Evolutionary conservation across 2,329 filamentous ascomycete genomes (phyloP).

Genomic region (Venturia asperata): DNA sequence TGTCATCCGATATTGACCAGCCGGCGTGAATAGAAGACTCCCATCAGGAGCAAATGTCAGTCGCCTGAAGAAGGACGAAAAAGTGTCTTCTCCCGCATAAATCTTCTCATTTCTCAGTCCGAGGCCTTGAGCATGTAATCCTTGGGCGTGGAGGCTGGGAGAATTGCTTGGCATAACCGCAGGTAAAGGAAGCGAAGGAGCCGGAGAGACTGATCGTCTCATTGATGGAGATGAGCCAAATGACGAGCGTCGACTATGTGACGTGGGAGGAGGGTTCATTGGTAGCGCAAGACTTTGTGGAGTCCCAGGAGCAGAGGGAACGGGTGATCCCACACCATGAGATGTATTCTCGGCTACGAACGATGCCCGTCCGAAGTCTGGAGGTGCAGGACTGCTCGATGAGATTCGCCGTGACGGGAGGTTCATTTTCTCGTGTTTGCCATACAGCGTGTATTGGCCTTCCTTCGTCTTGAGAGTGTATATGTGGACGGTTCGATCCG

Average conservation of each 20-base stretch:
- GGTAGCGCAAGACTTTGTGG: conserved; percentile 82
- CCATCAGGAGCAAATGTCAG: conserved; percentile 94
- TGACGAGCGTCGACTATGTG: conserved; percentile 88
- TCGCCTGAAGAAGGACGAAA: conserved; percentile 93
- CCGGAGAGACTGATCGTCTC: conserved; percentile 83
- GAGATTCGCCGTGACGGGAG: conserved; percentile 82
- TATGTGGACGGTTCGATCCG: conserved; percentile 94
- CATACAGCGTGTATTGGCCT: conserved; percentile 78
- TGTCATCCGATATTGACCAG: conserved; percentile 80
- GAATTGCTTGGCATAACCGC: conserved; percentile 77
- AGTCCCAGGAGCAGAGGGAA: conserved; percentile 85
- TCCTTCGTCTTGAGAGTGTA: conserved; percentile 96
- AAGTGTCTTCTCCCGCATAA: conserved; percentile 83
- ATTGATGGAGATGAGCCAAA: conserved; percentile 72
- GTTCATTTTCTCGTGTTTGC: conserved; percentile 80
- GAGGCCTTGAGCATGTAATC: conserved; percentile 13
- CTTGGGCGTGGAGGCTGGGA: conserved; percentile 54
- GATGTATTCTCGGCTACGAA: conserved; percentile 51
- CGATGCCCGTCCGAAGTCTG: conserved; percentile 65
- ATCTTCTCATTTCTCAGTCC: conserved; percentile 79
- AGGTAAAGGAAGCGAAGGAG: conserved; percentile 85
- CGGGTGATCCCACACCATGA: conserved; percentile 67
- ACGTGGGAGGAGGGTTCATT: conserved; percentile 93
- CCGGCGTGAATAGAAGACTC: conserved; percentile 85
- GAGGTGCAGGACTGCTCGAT: conserved; percentile 84